Conservation (phyloP, 2,329 filamentous ascomycete genomes). For the Calonectria multiphialidica region DNA sequence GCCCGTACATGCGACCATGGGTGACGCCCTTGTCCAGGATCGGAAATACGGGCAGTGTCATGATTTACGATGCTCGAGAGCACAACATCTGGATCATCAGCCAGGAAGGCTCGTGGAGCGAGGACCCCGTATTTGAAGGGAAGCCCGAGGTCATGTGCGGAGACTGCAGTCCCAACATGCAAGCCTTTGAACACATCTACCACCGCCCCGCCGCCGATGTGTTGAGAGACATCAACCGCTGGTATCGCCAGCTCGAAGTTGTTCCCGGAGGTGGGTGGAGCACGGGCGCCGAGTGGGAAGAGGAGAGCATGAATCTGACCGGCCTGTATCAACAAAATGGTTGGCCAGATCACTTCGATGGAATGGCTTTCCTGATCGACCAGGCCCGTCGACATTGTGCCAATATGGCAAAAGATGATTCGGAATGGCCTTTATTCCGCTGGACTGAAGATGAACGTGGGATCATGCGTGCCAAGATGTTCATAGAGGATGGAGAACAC, state of each 20-base stretch:
- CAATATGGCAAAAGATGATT: not conserved
- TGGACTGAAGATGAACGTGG: no score
- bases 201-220: constrained; percentile 1
- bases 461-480: not conserved
- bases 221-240: not conserved
- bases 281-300: not conserved
- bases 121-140: not conserved
- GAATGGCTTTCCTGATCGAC: not conserved
- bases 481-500: not conserved
- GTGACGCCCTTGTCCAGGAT: constrained; percentile 37
- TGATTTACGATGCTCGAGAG: constrained; percentile 43
- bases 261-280: not conserved
- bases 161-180: not conserved
- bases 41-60: constrained; percentile 38
- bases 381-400: not conserved
- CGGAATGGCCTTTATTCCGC: not conserved
- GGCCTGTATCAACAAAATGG: not conserved
- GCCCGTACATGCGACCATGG: constrained; percentile 41
- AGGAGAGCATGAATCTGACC: not conserved
- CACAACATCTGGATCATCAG: constrained; percentile 28
- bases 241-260: not conserved
- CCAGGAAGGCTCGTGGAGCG: not conserved
- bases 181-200: not conserved
- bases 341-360: not conserved
- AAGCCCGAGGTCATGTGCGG: not conserved